Evolutionary conservation across 176 grass and related monocot genomes (phyloP).

Genomic region (Phyllostachys edulis): DNA sequence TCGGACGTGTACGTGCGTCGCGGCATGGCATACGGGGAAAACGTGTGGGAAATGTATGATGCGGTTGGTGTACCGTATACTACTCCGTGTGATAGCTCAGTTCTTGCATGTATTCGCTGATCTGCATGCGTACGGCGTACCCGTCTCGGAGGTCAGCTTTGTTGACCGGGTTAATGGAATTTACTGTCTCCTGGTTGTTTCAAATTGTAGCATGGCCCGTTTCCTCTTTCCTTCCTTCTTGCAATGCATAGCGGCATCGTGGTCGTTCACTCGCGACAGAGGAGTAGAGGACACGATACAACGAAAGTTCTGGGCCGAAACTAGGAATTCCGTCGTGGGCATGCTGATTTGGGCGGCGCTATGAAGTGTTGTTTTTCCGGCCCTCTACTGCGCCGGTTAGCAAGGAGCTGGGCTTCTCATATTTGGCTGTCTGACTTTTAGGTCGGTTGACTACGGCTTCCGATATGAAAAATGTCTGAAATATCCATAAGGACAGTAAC

Average conservation of each 20-base stretch:
- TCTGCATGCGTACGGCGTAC: not conserved
- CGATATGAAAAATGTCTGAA: too few species aligned
- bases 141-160: not conserved
- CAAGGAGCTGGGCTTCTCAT: not conserved
- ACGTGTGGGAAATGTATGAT: conserved; percentile 39
- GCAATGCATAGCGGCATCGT: too few species aligned
- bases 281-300: too few species aligned
- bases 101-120: not conserved
- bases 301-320: too few species aligned
- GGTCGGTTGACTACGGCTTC: too few species aligned
- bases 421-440: too few species aligned
- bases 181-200: too few species aligned
- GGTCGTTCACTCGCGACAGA: too few species aligned
- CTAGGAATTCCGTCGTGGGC: too few species aligned
- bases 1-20: conserved; percentile 19
- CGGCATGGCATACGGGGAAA: conserved; percentile 29
- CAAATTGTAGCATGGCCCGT: not conserved
- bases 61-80: not conserved
- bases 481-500: too few species aligned
- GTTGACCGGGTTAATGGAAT: not conserved
- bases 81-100: not conserved
- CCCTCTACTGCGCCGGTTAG: too few species aligned
- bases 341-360: not conserved
- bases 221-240: not conserved
- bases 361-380: not conserved